phyloP scores from a whole-genome alignment of 768 basidiomycete species.

The Leccinellum albellum region DNA sequence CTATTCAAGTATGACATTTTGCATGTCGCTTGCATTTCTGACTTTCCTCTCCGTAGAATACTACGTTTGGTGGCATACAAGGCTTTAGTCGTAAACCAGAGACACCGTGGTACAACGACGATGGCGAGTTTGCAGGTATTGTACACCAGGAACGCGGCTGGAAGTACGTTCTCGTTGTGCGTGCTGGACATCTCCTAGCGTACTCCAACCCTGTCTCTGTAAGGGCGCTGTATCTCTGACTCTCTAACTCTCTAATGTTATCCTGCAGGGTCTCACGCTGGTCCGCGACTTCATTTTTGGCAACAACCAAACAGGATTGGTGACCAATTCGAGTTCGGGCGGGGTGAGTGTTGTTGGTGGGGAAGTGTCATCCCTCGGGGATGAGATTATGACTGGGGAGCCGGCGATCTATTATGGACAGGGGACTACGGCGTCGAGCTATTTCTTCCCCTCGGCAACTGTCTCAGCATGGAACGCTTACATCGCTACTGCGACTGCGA shows the following conservation, averaged over 20 bases:
- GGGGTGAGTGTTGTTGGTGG: slow-evolving; percentile 41
- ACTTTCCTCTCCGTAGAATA: slow-evolving; percentile 44
- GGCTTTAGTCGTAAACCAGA: slow-evolving; percentile 67
- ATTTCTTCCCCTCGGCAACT: slow-evolving; percentile 52
- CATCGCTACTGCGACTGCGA: slow-evolving; percentile 24
- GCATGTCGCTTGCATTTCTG: background rate
- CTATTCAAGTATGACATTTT: slow-evolving; percentile 43
- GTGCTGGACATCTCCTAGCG: slow-evolving; percentile 38
- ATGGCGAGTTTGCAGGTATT: slow-evolving; percentile 56
- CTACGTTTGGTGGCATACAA: slow-evolving; percentile 75
- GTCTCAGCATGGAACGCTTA: slow-evolving; percentile 55
- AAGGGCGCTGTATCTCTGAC: slow-evolving; percentile 18
- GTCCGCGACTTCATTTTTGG: slow-evolving; percentile 68
- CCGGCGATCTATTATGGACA: slow-evolving; percentile 54
- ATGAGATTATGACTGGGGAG: slow-evolving; percentile 48
- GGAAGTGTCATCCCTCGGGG: slow-evolving; percentile 42
- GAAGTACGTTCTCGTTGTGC: slow-evolving; percentile 38
- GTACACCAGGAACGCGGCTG: slow-evolving; percentile 71
- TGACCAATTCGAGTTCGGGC: slow-evolving; percentile 24
- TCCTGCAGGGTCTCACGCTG: slow-evolving; percentile 52
- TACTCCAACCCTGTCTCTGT: slow-evolving; percentile 39
- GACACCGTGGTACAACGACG: slow-evolving; percentile 62
- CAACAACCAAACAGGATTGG: slow-evolving; percentile 51
- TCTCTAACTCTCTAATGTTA: background rate
- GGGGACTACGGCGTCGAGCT: slow-evolving; percentile 45